phyloP scores from a whole-genome alignment of 2,329 filamentous ascomycete species.

The Aureobasidium sp. region DNA sequence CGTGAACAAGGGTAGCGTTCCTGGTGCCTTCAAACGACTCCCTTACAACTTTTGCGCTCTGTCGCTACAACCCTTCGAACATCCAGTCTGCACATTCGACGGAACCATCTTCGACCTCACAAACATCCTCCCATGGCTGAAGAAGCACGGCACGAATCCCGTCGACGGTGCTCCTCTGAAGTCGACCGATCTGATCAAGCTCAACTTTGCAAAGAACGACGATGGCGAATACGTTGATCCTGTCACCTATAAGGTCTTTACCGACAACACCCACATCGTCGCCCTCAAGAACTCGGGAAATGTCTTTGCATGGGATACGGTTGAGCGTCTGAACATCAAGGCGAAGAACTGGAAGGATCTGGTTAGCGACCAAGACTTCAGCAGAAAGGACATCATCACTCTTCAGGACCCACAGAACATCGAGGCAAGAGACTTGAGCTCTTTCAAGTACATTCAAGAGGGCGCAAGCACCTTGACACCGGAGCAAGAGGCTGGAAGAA shows the following conservation, averaged over 20 bases:
- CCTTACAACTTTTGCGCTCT: constrained; percentile 99
- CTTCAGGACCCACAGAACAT: constrained; percentile 96
- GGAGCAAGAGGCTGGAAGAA: constrained; percentile 74
- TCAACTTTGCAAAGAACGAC: constrained; percentile 93
- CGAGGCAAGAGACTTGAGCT: constrained; percentile 81
- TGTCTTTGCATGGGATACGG: constrained; percentile 96
- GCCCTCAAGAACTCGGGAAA: constrained; percentile 90
- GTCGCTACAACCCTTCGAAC: constrained; percentile 93
- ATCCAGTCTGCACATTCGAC: constrained; percentile 89
- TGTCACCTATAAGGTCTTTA: constrained; percentile 97
- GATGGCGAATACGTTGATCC: constrained; percentile 94
- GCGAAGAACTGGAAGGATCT: constrained; percentile 96
- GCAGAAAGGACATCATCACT: constrained; percentile 92
- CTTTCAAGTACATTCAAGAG: constrained; percentile 91
- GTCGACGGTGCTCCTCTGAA: constrained; percentile 84
- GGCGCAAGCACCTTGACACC: constrained; percentile 73
- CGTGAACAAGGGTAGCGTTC: constrained; percentile 59
- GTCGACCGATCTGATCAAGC: constrained; percentile 85
- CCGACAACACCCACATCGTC: constrained; percentile 97
- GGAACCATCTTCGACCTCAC: constrained; percentile 97
- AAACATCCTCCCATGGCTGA: constrained; percentile 93
- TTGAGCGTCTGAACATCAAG: constrained; percentile 96
- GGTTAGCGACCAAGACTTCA: constrained; percentile 87
- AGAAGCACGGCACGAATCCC: constrained; percentile 93
- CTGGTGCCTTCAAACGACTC: constrained; percentile 82